Evolutionary conservation across 495 filamentous ascomycete species (phyloP).

Genomic region (Aspergillus avenaceus): DNA sequence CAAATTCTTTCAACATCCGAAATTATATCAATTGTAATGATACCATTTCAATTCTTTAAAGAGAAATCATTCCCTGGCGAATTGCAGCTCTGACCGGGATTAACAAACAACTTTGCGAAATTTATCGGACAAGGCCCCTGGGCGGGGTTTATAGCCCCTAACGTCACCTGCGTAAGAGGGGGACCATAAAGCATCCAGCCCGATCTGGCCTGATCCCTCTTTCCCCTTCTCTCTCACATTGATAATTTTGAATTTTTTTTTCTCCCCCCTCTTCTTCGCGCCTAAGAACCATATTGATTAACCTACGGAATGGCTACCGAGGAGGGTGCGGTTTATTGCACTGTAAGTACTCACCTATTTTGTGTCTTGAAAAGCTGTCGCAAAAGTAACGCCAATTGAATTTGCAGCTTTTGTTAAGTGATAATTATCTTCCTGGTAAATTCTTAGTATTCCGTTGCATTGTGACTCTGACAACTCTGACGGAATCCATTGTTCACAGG

Average conservation of each 20-base stretch:
- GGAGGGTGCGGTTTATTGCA: constrained; percentile 52
- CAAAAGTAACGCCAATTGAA: constrained; percentile 20
- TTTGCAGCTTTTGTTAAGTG: constrained; percentile 80
- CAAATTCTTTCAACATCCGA: no score
- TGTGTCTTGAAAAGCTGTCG: not conserved
- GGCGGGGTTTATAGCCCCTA: constrained; percentile 16
- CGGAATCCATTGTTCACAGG: constrained; percentile 48
- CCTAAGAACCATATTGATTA: not conserved
- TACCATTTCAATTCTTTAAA: no score
- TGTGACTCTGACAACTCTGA: constrained; percentile 8
- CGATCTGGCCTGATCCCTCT: not conserved
- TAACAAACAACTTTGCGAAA: no score
- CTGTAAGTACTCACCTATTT: constrained; percentile 33
- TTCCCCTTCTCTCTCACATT: not conserved
- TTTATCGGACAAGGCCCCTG: not conserved
- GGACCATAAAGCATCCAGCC: not conserved
- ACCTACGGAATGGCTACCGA: constrained; percentile 29
- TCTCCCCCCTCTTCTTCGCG: not conserved
- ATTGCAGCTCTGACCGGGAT: no score
- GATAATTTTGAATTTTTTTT: not conserved
- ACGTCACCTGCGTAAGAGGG: constrained; percentile 7
- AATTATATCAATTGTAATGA: no score
- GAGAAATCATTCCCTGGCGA: no score
- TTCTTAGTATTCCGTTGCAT: not conserved
- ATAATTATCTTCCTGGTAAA: constrained; percentile 84